A percentile compares a stretch with the other conserved stretches of the same genome.
phyloP scores from a whole-genome alignment of 805 yeast species.

The Lachancea nothofagi region DNA sequence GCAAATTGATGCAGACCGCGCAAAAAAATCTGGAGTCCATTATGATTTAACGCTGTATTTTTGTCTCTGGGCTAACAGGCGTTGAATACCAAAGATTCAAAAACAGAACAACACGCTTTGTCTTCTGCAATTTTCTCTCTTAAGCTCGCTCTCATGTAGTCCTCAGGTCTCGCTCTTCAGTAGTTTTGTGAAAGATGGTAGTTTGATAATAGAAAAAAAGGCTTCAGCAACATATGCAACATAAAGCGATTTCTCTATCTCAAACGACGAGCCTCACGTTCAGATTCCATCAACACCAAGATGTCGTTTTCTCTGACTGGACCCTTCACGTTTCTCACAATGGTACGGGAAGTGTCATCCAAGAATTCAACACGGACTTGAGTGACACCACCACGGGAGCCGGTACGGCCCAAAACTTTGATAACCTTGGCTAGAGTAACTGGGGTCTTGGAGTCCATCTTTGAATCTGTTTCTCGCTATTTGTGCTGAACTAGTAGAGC shows the following conservation, averaged over 20 bases:
- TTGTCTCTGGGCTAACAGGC: neutral
- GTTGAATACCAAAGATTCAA: too few species aligned
- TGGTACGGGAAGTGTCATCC: slow-evolving; percentile 91
- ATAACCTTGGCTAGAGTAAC: slow-evolving; percentile 99
- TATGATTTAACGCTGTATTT: slow-evolving; percentile 3
- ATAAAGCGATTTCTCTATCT: slow-evolving; percentile 43
- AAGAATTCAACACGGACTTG: slow-evolving; percentile 97
- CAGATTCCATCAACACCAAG: slow-evolving; percentile 99
- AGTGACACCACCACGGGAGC: slow-evolving; percentile 99
- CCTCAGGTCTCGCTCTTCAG: neutral
- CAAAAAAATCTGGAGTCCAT: slow-evolving; percentile 10
- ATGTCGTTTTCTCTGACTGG: slow-evolving; percentile 98
- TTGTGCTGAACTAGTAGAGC: neutral
- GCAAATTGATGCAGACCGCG: too few species aligned
- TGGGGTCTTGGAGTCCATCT: slow-evolving; percentile 60
- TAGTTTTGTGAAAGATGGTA: neutral
- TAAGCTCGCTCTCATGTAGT: neutral
- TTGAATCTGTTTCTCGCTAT: slow-evolving; percentile 10
- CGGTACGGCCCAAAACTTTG: slow-evolving; percentile 99
- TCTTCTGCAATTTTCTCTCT: too few species aligned
- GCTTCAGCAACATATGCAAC: neutral
- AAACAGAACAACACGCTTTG: too few species aligned
- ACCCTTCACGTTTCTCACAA: slow-evolving; percentile 96
- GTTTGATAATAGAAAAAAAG: slow-evolving; percentile 3
- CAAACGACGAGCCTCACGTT: slow-evolving; percentile 98